phyloP scores from a whole-genome alignment of 2,329 filamentous ascomycete genomes.

The Pseudogymnoascus sp. region DNA sequence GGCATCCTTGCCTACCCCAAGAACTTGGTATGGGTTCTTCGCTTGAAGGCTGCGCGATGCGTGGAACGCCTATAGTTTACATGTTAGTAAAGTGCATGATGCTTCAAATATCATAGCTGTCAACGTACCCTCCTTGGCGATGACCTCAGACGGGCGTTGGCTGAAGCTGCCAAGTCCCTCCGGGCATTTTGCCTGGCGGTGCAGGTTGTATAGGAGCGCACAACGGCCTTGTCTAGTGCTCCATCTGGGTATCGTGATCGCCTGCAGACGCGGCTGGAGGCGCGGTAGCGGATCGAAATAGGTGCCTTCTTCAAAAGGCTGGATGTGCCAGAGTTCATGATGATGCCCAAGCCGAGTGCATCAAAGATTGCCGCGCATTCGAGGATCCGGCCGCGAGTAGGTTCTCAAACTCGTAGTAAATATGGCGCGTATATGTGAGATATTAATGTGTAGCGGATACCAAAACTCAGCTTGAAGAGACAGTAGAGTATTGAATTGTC shows the following conservation, averaged over 20 bases:
- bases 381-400: background rate
- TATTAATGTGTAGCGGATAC: background rate
- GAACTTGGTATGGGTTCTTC: conserved; percentile 78
- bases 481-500: background rate
- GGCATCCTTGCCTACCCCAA: conserved; percentile 79
- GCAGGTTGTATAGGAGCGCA: background rate
- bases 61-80: conserved; percentile 24
- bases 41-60: conserved; percentile 24
- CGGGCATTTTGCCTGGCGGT: background rate
- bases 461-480: background rate
- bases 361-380: conserved; percentile 11
- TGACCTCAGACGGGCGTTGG: conserved; percentile 15
- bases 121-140: conserved; percentile 23
- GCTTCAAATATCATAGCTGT: background rate
- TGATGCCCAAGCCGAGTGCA: conserved; percentile 17
- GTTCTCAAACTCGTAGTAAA: background rate
- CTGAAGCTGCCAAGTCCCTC: conserved; percentile 19
- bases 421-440: background rate
- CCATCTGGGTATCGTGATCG: background rate
- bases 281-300: conserved; percentile 15
- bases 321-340: conserved; percentile 28
- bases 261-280: background rate
- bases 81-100: conserved; percentile 1
- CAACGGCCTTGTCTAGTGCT: background rate
- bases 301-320: conserved; percentile 27